Base-by-base conservation (phyloP, 352 stramenopile genomes). In the Phytophthora sansomeana region DNA sequence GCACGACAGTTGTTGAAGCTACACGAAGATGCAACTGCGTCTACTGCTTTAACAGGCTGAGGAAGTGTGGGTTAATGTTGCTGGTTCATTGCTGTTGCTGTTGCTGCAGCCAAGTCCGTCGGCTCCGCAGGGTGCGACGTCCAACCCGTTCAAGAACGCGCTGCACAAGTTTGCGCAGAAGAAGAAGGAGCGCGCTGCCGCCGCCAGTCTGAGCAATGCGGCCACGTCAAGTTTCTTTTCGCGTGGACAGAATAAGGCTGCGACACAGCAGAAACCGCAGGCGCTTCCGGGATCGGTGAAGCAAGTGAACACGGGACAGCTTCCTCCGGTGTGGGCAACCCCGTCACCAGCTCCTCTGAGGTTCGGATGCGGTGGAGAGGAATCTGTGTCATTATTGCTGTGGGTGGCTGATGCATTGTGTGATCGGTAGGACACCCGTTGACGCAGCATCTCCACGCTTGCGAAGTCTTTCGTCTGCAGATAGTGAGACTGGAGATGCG, bases 101-200 rank as follows among this genome's bases (percentile, higher is more conserved):
- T 29, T 33, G 21, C 16, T 46, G 36, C 55, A 84, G 70, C 35
- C 72, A 30, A 78, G 58, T 32, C 49, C 67, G 29, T 76, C 69
- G 10, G 54, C 65, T 32, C 28, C 65, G 10, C 59, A 69, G 11
- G 65, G 60, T 44, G 29, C 63, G 26, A 87, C 80, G 35, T 86
- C 81, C 9, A 93, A 91, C 57, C 79, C 81, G 38, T 93, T 95
- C 55, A 85, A 85, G 56, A 89, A 80, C 53, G 87, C 83, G 43
- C 69, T 95, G 50, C 83, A 95, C 72, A 95, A 95, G 52, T 91
- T 95, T 46, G 53, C 67, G n/a, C 80, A 89, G 56, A 95, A 93
- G 70, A 87, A 93, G 50, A 90, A 95, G 58, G 71, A 90, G 26
- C 67, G 80, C 16, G 63, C 64, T 39, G 42, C 47, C 28, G 19